Evolutionary conservation across 1,139 yeast species (phyloP).

Genomic region (Saccharomyces hybrid): DNA sequence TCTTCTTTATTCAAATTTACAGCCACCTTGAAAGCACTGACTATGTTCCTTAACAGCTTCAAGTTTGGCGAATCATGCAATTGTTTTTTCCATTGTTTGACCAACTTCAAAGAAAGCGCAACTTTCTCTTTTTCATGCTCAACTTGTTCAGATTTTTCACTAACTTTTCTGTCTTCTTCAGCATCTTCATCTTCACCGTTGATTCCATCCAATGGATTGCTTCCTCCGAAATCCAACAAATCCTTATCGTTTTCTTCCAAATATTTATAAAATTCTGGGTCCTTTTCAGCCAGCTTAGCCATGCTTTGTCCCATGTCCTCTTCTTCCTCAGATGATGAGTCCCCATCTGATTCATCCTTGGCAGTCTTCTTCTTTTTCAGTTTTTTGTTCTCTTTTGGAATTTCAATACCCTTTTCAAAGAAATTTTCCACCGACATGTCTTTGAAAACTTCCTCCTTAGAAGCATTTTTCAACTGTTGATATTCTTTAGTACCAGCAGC

Average conservation of each 20-base stretch:
- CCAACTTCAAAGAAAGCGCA: constrained; percentile 56
- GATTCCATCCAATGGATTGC: constrained; percentile 67
- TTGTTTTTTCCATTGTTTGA: constrained; percentile 59
- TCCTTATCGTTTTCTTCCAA: constrained; percentile 72
- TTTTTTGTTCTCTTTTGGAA: constrained; percentile 52
- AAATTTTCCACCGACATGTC: constrained; percentile 78
- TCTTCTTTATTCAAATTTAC: constrained; percentile 57
- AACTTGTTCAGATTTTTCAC: constrained; percentile 26
- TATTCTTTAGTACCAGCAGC: constrained; percentile 31
- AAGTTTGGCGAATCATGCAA: constrained; percentile 49
- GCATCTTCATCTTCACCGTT: constrained; percentile 41
- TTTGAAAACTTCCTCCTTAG: constrained; percentile 52
- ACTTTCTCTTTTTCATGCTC: constrained; percentile 31
- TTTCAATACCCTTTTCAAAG: constrained; percentile 67
- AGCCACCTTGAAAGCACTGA: constrained; percentile 81
- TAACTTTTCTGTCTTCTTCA: constrained; percentile 34
- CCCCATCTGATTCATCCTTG: constrained; percentile 28
- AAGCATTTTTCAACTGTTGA: constrained; percentile 28
- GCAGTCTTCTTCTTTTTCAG: constrained; percentile 17
- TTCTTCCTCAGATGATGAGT: constrained; percentile 32
- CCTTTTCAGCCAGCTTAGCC: constrained; percentile 60
- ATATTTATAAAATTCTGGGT: constrained; percentile 82
- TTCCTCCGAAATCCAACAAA: constrained; percentile 60
- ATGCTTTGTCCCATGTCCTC: constrained; percentile 61
- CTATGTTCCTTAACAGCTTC: constrained; percentile 57